A percentile compares a stretch with the other conserved stretches of the same genome.
These are phyloP conservation scores for Camptophora hylomeconis DNA, from an alignment of 2,329 filamentous ascomycete genomes.

Conservation along the genomic window DNA sequence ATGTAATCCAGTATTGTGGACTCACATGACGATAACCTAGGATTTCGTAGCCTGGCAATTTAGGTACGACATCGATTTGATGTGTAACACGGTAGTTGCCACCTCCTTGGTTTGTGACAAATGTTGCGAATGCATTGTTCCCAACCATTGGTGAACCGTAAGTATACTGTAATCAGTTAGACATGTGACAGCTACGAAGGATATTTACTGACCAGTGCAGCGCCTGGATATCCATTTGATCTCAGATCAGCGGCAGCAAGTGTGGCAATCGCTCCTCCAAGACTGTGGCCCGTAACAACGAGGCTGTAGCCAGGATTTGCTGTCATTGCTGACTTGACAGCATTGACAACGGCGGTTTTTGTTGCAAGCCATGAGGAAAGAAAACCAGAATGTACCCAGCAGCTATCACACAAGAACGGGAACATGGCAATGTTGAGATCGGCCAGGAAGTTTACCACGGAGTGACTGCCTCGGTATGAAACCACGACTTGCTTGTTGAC, in stretches of 20 bases:
- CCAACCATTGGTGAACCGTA: conserved; percentile 32
- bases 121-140: conserved; percentile 24
- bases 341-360: conserved; percentile 24
- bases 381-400: conserved; percentile 34
- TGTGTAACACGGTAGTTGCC: conserved; percentile 27
- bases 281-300: conserved; percentile 36
- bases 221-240: conserved; percentile 24
- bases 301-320: conserved; percentile 30
- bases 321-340: conserved; percentile 23
- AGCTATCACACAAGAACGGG: conserved; percentile 29
- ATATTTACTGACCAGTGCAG: conserved; percentile 30
- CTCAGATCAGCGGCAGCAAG: conserved; percentile 34
- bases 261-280: conserved; percentile 38
- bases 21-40: conserved; percentile 24
- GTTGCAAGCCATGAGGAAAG: conserved; percentile 31
- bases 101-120: conserved; percentile 24
- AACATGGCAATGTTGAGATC: conserved; percentile 18
- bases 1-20: conserved; percentile 30
- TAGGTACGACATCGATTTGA: conserved; percentile 26
- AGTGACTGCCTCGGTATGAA: conserved; percentile 23
- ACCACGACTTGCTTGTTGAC: conserved; percentile 27
- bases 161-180: conserved; percentile 22
- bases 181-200: neutral
- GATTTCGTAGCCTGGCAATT: conserved; percentile 22
- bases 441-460: conserved; percentile 20